These are phyloP conservation scores for Blastocladiella britannica DNA, from an alignment of 192 early-diverging fungal species.

Conservation along the genomic window DNA sequence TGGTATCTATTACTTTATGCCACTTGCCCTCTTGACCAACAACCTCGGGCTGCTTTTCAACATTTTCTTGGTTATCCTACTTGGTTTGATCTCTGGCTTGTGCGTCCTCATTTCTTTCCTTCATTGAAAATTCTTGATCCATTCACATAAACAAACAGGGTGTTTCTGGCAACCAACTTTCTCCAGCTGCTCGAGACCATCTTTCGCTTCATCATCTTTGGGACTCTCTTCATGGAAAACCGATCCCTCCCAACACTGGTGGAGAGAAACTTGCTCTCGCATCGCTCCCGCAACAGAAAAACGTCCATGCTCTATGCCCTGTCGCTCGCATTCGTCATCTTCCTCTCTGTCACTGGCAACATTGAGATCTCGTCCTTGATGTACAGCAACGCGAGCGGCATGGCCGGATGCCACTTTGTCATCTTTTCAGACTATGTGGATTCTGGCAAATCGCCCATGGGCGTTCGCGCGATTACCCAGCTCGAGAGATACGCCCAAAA, in stretches of 20 bases:
- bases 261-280: constrained; percentile 9
- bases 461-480: too few relatives aligned
- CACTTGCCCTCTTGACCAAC: constrained; percentile 7
- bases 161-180: constrained; percentile 7
- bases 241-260: constrained; percentile 6
- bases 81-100: constrained; percentile 10
- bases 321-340: constrained; percentile 10
- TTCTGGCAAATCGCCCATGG: neutral
- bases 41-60: constrained; percentile 11
- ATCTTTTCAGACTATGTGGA: neutral
- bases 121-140: too few relatives aligned
- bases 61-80: constrained; percentile 10
- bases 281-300: constrained; percentile 10
- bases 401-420: neutral
- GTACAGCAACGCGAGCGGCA: constrained; percentile 5
- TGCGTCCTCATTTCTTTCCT: too few relatives aligned
- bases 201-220: constrained; percentile 2
- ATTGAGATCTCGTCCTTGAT: constrained; percentile 8
- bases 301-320: constrained; percentile 11
- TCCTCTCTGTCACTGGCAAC: constrained; percentile 7
- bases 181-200: constrained; percentile 6
- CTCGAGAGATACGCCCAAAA: neutral
- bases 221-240: constrained; percentile 8
- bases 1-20: constrained; percentile 10
- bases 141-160: too few relatives aligned